phyloP scores from a whole-genome alignment of 1,139 yeast genomes.

The Hansenula lynferdii region DNA sequence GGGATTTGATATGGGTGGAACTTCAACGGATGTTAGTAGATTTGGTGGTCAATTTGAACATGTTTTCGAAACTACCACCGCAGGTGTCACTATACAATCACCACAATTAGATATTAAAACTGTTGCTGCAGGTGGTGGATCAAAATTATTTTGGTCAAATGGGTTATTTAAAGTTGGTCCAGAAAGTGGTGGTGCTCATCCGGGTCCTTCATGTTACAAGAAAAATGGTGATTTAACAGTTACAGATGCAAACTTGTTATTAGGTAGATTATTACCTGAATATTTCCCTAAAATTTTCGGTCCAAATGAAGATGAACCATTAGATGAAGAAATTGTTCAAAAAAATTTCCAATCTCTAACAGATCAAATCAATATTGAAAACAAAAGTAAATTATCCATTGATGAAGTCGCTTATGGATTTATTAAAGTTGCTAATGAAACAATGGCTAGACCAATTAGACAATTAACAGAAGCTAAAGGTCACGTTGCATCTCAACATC shows the following conservation, averaged over 20 bases:
- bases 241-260: slow-evolving; percentile 51
- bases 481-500: slow-evolving; percentile 37
- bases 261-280: slow-evolving; percentile 52
- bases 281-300: slow-evolving; percentile 56
- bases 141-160: slow-evolving; percentile 45
- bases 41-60: slow-evolving; percentile 45
- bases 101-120: slow-evolving; percentile 56
- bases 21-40: slow-evolving; percentile 55
- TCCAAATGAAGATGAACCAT: slow-evolving; percentile 46
- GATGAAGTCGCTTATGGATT: slow-evolving; percentile 51
- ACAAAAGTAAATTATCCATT: slow-evolving; percentile 28
- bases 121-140: slow-evolving; percentile 62
- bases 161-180: slow-evolving; percentile 57
- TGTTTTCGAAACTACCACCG: slow-evolving; percentile 51
- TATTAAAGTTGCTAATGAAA: slow-evolving; percentile 47
- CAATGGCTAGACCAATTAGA: slow-evolving; percentile 54
- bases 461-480: slow-evolving; percentile 53
- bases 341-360: slow-evolving; percentile 37
- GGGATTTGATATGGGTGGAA: slow-evolving; percentile 63
- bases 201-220: slow-evolving; percentile 57
- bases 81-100: slow-evolving; percentile 51
- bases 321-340: slow-evolving; percentile 38
- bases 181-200: slow-evolving; percentile 57
- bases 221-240: slow-evolving; percentile 57
- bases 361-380: slow-evolving; percentile 34